phyloP scores from a whole-genome alignment of 306 rosid genomes.

The Fragaria nilgerrensis region DNA sequence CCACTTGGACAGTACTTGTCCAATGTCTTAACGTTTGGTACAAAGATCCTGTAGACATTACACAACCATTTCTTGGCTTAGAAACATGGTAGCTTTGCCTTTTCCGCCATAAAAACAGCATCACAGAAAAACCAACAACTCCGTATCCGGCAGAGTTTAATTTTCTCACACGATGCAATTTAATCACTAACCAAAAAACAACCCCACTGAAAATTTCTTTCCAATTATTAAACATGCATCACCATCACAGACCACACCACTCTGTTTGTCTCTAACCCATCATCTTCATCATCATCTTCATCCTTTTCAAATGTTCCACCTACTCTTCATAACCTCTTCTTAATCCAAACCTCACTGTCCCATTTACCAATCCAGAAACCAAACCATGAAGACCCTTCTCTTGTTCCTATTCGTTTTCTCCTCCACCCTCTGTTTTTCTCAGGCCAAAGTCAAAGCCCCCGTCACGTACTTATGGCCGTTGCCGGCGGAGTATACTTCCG shows the following conservation, averaged over 20 bases:
- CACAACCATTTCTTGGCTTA: no score
- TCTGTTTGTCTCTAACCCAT: not conserved
- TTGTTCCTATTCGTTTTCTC: conserved; percentile 23
- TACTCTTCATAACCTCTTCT: not conserved
- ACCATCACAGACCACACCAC: not conserved
- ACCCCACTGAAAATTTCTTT: not conserved
- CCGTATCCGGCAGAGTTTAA: not conserved
- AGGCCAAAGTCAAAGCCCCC: conserved; percentile 35
- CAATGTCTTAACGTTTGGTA: not conserved
- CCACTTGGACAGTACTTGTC: not conserved
- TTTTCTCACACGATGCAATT: not conserved
- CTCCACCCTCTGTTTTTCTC: conserved; percentile 16
- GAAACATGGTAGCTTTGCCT: no score
- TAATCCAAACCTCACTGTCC: not conserved
- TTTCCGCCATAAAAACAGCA: not conserved
- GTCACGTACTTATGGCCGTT: conserved; percentile 82
- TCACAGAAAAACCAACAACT: not conserved
- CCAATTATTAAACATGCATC: conserved; percentile 7
- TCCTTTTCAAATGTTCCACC: not conserved
- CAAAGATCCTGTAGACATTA: not conserved
- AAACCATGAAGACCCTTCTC: not conserved
- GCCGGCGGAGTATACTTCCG: conserved; percentile 61
- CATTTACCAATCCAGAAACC: not conserved
- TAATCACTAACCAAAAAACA: not conserved
- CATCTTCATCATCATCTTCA: not conserved